Evolutionary conservation across 371 early-diverging fungal species (phyloP).

Genomic region (Mucor ambiguus): DNA sequence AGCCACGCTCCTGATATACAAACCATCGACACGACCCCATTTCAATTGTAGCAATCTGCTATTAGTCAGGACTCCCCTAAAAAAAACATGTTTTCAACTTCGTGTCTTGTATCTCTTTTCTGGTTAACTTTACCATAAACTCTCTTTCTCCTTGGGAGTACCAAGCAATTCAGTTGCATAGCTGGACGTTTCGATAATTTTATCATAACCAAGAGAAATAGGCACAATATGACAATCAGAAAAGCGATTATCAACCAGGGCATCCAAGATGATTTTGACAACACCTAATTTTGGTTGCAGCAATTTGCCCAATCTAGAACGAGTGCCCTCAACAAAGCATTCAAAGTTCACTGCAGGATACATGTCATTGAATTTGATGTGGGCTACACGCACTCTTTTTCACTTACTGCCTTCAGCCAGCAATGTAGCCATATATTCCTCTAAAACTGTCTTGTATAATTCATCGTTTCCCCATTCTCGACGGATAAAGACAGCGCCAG

Average conservation of each 20-base stretch:
- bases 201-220: slow-evolving; percentile 87
- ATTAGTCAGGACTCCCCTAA: slow-evolving; percentile 58
- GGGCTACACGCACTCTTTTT: neutral
- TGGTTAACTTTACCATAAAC: slow-evolving; percentile 51
- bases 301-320: slow-evolving; percentile 78
- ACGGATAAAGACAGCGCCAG: slow-evolving; percentile 85
- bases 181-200: slow-evolving; percentile 82
- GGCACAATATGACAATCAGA: slow-evolving; percentile 81
- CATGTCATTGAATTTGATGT: neutral
- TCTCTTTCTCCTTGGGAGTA: slow-evolving; percentile 84
- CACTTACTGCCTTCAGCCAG: slow-evolving; percentile 45
- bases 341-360: slow-evolving; percentile 70
- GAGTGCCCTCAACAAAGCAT: slow-evolving; percentile 88
- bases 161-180: slow-evolving; percentile 80
- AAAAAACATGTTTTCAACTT: no score
- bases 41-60: slow-evolving; percentile 67
- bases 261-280: slow-evolving; percentile 80
- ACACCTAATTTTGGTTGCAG: slow-evolving; percentile 85
- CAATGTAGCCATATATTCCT: slow-evolving; percentile 74
- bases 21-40: slow-evolving; percentile 77
- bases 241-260: slow-evolving; percentile 62
- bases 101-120: neutral
- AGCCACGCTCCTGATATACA: neutral
- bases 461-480: slow-evolving; percentile 82
- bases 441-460: slow-evolving; percentile 72